These are phyloP conservation scores for Russula virescens DNA, from an alignment of 768 basidiomycete genomes.

Conservation along the genomic window DNA sequence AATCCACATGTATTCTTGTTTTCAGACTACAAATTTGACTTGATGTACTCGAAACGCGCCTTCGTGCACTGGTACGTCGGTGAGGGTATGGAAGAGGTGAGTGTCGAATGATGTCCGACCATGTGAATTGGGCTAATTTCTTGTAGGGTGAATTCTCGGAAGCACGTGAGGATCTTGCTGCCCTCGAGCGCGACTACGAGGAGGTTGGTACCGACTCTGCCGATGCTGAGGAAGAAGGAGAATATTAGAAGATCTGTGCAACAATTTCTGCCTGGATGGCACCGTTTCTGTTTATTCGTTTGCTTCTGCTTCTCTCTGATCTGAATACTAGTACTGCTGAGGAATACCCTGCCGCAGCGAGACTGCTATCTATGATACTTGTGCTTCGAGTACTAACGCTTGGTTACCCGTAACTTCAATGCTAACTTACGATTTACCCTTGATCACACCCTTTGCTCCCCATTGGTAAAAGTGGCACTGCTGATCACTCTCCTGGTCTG, in stretches of 20 bases:
- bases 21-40: conserved; percentile 93
- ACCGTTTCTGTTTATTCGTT: background rate
- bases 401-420: conserved; percentile 24
- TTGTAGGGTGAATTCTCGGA: conserved; percentile 92
- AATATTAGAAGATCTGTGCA: conserved; percentile 39
- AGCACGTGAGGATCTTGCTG: conserved; percentile 96
- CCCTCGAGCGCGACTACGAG: conserved; percentile 93
- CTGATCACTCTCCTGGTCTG: background rate
- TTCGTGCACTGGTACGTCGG: conserved; percentile 95
- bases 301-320: conserved; percentile 2
- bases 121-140: conserved; percentile 18
- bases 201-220: conserved; percentile 79
- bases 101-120: background rate
- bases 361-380: conserved; percentile 21
- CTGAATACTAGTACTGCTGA: conserved; percentile 10
- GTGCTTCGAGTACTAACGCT: conserved; percentile 23
- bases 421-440: conserved; percentile 19
- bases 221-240: conserved; percentile 61
- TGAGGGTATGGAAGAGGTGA: conserved; percentile 96
- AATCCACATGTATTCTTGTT: conserved; percentile 16
- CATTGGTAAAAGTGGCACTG: background rate
- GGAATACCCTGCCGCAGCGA: conserved; percentile 11
- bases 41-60: conserved; percentile 94
- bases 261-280: conserved; percentile 1
- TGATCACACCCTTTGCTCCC: background rate